phyloP scores from a whole-genome alignment of 2,329 filamentous ascomycete species.

The Diaporthe citrichinensis region DNA sequence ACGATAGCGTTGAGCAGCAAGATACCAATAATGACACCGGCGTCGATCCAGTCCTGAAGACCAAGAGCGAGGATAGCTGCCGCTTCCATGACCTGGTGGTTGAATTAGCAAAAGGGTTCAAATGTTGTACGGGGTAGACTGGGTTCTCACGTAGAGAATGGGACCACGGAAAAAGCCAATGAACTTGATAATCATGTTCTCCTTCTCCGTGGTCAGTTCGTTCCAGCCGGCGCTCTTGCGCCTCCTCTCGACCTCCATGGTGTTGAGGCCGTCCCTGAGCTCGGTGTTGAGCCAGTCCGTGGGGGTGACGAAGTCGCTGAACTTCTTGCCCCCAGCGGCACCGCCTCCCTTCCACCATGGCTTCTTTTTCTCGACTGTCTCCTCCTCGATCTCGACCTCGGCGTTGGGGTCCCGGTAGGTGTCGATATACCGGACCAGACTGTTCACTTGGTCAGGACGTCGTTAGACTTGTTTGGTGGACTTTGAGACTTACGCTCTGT shows the following conservation, averaged over 20 bases:
- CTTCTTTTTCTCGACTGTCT: constrained; percentile 48
- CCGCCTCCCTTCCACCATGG: constrained; percentile 55
- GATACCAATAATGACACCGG: constrained; percentile 82
- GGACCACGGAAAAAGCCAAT: constrained; percentile 82
- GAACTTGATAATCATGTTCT: constrained; percentile 81
- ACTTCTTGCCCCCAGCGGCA: constrained; percentile 47
- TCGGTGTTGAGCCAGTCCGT: constrained; percentile 80
- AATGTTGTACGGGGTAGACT: constrained; percentile 47
- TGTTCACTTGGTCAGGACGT: neutral
- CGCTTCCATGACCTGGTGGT: constrained; percentile 75
- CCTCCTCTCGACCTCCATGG: constrained; percentile 72
- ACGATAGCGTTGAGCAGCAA: constrained; percentile 79
- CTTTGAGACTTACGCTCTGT: constrained; percentile 49
- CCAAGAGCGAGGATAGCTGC: constrained; percentile 79
- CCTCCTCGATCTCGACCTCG: constrained; percentile 49
- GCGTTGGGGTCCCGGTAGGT: constrained; percentile 54
- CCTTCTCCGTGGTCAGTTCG: constrained; percentile 81
- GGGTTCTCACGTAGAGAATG: constrained; percentile 79
- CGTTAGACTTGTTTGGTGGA: neutral
- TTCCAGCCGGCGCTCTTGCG: constrained; percentile 79
- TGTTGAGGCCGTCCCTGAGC: constrained; percentile 73
- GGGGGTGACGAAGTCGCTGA: constrained; percentile 62
- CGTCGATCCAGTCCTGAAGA: constrained; percentile 81
- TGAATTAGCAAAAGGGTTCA: constrained; percentile 39
- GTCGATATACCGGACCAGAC: constrained; percentile 52